Conservation (phyloP, 2,329 filamentous ascomycete species). For the Cryphonectria parasitica region DNA sequence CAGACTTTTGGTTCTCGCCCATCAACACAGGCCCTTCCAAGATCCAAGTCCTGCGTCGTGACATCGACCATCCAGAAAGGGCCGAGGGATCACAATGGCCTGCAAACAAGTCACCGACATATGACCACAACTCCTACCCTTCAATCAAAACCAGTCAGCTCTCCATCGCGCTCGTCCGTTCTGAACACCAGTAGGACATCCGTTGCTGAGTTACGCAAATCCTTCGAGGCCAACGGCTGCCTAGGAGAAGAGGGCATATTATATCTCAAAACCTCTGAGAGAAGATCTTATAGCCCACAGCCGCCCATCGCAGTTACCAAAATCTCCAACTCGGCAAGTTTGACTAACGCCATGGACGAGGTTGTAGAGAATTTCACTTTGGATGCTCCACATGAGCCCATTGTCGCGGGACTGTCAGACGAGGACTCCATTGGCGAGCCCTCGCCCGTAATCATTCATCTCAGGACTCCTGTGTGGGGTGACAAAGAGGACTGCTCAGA, state of each 20-base stretch:
- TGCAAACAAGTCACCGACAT: neutral
- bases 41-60: conserved; percentile 14
- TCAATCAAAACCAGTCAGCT: conserved; percentile 8
- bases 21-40: neutral
- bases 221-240: neutral
- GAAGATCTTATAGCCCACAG: neutral
- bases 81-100: neutral
- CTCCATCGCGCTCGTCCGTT: neutral
- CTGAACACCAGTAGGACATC: conserved; percentile 7
- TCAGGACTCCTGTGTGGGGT: conserved; percentile 19
- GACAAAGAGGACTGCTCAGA: neutral
- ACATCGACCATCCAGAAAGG: conserved; percentile 21
- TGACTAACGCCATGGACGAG: neutral
- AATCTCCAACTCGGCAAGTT: neutral
- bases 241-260: neutral
- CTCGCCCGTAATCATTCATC: neutral
- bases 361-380: neutral
- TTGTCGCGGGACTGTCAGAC: neutral
- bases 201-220: conserved; percentile 1
- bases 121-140: neutral
- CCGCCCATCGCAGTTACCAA: no score
- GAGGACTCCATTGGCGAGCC: neutral
- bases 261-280: no score
- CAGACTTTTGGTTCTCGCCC: neutral
- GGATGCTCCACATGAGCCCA: neutral